These are phyloP conservation scores for Lactuca sativa DNA, from an alignment of 129 eudicot species.

Conservation along the genomic window DNA sequence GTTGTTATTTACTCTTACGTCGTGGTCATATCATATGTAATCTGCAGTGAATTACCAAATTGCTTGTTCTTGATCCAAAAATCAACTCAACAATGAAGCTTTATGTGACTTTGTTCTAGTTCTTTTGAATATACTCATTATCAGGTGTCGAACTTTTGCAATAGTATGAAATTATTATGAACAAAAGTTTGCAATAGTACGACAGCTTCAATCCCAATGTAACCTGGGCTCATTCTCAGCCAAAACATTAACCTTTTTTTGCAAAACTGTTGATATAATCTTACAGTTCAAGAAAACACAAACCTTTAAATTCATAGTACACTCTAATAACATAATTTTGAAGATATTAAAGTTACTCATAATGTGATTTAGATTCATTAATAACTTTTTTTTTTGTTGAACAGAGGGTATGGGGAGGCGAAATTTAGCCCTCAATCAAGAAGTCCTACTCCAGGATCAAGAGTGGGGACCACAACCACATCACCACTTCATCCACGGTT, in stretches of 20 bases:
- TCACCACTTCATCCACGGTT: constrained; percentile 85
- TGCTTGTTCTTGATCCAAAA: not conserved
- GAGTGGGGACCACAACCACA: constrained; percentile 44
- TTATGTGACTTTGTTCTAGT: not conserved
- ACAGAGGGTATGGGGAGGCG: constrained; percentile 48
- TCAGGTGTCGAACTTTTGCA: not conserved
- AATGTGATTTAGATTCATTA: not conserved
- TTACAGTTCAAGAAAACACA: too few species aligned
- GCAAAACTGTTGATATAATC: too few species aligned
- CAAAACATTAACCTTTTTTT: too few species aligned
- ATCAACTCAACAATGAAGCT: not conserved
- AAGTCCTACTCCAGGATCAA: constrained; percentile 75
- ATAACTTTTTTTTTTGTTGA: not conserved
- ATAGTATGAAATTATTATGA: too few species aligned
- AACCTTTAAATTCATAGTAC: too few species aligned
- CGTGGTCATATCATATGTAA: too few species aligned
- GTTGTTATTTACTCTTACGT: too few species aligned
- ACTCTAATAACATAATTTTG: too few species aligned
- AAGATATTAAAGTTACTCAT: not conserved
- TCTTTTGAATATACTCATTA: not conserved
- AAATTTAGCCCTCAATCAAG: constrained; percentile 50
- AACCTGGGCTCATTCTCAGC: not conserved
- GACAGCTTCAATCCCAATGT: not conserved
- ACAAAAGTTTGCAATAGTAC: too few species aligned
- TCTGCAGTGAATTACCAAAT: not conserved